Evolutionary conservation across 768 basidiomycete genomes (phyloP), one percentile per base, ranked within the genome.

Genomic region (Pisolithus microcarpus): DNA sequence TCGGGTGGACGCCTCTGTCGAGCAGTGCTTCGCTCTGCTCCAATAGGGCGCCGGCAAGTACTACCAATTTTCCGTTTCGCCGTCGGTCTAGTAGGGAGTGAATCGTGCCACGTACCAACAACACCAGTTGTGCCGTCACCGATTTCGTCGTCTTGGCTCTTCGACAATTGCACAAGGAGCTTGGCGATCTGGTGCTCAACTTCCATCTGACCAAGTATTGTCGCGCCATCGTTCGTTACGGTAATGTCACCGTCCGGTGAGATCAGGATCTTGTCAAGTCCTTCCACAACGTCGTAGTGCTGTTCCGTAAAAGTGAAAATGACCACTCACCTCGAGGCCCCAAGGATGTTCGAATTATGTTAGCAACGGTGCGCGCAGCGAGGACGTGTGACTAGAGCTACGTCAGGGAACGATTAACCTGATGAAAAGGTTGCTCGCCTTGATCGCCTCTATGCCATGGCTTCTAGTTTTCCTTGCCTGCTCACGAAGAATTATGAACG

Each of bases 171-270:
- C 2, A 99, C 96, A 31, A 99, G 80, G 42, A 99, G 80, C 71
- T 96, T 99, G 53, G 96, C 96, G 63, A 99, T 95, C 73, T 95
- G 95, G 66, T 99, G 95, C 63, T 98, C 95, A 47, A 98, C 94
- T 68, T 96, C 91, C 93, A 99, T 97, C 74, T 97, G 95, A 21
- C 92, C 82, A 51, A 99, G 75, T 59, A 99, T 99, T 21, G 96
- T 99, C 6, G 96, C 96, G 46, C 96, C 96, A 70, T 99, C 96
- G 70, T 99, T 99, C 13, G 96, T 98, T 36, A 98, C 95, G 30
- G 94, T 98, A 62, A 99, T 98, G 61, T 99, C 96, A 45, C 96
- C 96, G 74, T 98, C 96, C 19, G 94, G 85, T 26, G 90, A 91
- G 58, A 93, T 91, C 60, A 93, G 79, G 61, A 93, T 91, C 79